Percentiles rank a stretch among this genome's conserved stretches.
These are phyloP conservation scores for Suhomyces choctaworum DNA, from an alignment of 1,139 yeast genomes.

Conservation along the genomic window DNA sequence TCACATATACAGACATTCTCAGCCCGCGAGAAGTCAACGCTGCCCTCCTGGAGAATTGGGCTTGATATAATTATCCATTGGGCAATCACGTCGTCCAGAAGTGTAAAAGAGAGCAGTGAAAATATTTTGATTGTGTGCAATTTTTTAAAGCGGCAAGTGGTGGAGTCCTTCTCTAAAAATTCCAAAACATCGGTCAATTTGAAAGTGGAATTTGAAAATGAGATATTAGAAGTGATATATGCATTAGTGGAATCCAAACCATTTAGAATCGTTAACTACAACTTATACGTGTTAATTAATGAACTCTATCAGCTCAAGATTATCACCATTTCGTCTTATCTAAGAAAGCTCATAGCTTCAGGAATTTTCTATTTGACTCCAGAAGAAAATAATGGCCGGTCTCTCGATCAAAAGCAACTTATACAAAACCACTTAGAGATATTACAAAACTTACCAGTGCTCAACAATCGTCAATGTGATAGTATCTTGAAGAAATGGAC, in stretches of 20 bases:
- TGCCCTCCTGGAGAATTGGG: conserved; percentile 41
- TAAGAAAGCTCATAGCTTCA: conserved; percentile 77
- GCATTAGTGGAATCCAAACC: conserved; percentile 23
- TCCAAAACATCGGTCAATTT: conserved; percentile 20
- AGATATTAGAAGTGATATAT: conserved; percentile 35
- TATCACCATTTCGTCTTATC: conserved; percentile 64
- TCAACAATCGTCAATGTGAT: conserved; percentile 52
- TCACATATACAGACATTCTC: background rate
- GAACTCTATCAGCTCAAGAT: conserved; percentile 54
- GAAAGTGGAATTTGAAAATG: conserved; percentile 49
- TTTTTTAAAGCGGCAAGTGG: conserved; percentile 36
- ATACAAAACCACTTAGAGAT: conserved; percentile 43
- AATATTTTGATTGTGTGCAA: conserved; percentile 40
- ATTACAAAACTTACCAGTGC: conserved; percentile 54
- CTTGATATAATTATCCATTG: conserved; percentile 46
- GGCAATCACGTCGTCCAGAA: conserved; percentile 48
- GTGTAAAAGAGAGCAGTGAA: conserved; percentile 30
- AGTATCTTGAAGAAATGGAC: conserved; percentile 48
- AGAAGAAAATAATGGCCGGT: conserved; percentile 15
- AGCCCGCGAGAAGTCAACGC: conserved; percentile 2
- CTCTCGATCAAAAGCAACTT: conserved; percentile 5
- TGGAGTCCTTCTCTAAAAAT: conserved; percentile 21
- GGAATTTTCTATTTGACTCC: conserved; percentile 65
- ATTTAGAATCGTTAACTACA: conserved; percentile 25
- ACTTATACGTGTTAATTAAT: conserved; percentile 53